Percentiles rank a stretch among this genome's conserved stretches.
Conservation (phyloP, 169 alveolate species). For the Neospora caninum region DNA sequence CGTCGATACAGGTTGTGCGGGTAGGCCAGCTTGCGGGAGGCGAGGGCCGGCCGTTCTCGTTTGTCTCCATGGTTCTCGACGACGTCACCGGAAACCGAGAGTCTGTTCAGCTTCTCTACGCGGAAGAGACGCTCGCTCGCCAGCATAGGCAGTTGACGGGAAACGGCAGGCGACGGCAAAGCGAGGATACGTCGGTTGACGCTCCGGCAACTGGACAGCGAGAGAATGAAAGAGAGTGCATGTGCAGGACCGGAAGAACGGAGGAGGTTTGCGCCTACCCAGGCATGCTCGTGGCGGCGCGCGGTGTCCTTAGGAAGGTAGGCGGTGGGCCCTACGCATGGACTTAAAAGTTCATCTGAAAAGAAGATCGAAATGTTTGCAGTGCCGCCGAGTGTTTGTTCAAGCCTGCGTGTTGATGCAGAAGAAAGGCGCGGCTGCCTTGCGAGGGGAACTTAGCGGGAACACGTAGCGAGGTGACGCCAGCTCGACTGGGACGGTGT, state of each 20-base stretch:
- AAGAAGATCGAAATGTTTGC: background rate
- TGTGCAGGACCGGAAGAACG: background rate
- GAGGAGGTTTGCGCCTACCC: background rate
- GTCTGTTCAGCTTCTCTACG: slow-evolving; percentile 2
- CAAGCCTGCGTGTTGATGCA: no score
- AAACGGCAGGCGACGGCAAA: background rate
- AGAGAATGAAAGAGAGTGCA: background rate
- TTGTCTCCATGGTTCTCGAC: slow-evolving; percentile 20
- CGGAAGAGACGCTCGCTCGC: slow-evolving; percentile 37
- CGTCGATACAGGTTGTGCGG: background rate
- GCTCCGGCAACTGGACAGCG: background rate
- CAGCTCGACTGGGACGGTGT: no score
- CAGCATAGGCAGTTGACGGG: background rate
- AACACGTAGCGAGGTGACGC: no score
- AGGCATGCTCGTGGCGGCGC: background rate
- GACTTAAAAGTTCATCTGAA: no score
- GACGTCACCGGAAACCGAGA: background rate
- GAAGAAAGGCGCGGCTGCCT: no score
- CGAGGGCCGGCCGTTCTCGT: slow-evolving; percentile 28
- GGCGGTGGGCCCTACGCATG: no score
- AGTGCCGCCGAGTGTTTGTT: no score
- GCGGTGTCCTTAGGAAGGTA: background rate
- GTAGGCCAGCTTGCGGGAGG: background rate
- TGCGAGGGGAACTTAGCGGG: no score
- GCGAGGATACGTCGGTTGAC: background rate